These are phyloP conservation scores for Madurella fahalii DNA, from an alignment of 2,329 filamentous ascomycete genomes.

Conservation along the genomic window DNA sequence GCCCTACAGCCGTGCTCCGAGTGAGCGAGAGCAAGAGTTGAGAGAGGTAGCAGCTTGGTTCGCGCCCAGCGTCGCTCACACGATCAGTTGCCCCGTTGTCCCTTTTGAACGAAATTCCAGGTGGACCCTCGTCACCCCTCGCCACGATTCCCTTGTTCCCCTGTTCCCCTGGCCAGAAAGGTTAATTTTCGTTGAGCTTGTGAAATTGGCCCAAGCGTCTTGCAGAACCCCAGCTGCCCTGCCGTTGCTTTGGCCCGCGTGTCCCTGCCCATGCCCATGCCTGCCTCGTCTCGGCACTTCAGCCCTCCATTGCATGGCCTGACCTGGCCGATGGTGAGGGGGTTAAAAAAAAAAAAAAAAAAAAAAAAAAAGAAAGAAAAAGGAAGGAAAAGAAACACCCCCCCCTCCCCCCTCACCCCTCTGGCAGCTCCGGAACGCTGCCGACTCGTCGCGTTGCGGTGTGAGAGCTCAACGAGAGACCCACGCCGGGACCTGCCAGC, in stretches of 20 bases:
- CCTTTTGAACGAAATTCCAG: slow-evolving; percentile 1
- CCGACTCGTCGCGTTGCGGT: no score
- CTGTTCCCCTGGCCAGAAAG: no score
- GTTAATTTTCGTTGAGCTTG: not conserved
- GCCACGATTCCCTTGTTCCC: slow-evolving; percentile 1
- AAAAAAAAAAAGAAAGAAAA: no score
- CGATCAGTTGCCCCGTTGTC: slow-evolving; percentile 23
- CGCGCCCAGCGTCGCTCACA: slow-evolving; percentile 11
- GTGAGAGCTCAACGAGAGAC: no score
- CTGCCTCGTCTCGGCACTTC: not conserved
- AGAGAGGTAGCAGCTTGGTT: not conserved
- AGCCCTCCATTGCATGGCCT: no score
- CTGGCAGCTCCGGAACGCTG: no score
- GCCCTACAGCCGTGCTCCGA: no score
- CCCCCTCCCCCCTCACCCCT: no score
- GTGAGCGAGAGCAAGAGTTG: not conserved
- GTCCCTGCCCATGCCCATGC: not conserved
- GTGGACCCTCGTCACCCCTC: slow-evolving; percentile 4
- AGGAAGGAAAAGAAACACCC: no score
- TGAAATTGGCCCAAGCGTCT: not conserved
- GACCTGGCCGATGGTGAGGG: no score
- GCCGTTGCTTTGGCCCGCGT: not conserved
- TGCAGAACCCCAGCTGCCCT: not conserved
- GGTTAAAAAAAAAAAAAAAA: no score
- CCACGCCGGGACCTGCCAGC: no score